A percentile compares a stretch with the other conserved stretches of the same genome.
phyloP scores from a whole-genome alignment of 345 rosid genomes.

The Laguncularia racemosa region DNA sequence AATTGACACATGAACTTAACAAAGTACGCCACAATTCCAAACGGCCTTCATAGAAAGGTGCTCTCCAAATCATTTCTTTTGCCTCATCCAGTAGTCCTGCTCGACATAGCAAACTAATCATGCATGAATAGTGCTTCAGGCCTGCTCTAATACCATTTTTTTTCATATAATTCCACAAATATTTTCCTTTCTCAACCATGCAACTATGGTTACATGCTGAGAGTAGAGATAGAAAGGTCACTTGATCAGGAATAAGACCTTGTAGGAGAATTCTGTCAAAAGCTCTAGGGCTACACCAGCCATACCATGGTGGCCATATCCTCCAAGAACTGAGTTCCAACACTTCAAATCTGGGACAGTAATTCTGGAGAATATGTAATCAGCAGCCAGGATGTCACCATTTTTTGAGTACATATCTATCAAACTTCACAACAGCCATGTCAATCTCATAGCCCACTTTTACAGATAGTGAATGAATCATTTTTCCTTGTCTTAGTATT shows the following conservation, averaged over 20 bases:
- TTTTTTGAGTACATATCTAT: constrained; percentile 83
- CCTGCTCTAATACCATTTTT: constrained; percentile 39
- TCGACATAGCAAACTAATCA: constrained; percentile 69
- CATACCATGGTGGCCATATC: constrained; percentile 71
- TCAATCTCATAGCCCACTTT: constrained; percentile 45
- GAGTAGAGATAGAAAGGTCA: constrained; percentile 63
- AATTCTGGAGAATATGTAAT: constrained; percentile 36
- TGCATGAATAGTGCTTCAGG: constrained; percentile 77
- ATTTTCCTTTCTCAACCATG: constrained; percentile 48
- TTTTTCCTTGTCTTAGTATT: constrained; percentile 61
- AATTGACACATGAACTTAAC: constrained; percentile 58
- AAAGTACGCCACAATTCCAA: constrained; percentile 76
- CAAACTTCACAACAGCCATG: constrained; percentile 56
- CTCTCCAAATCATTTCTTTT: constrained; percentile 33
- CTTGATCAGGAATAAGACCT: constrained; percentile 50
- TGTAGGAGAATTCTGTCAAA: constrained; percentile 28
- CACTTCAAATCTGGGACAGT: constrained; percentile 68
- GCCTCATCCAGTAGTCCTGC: constrained; percentile 69
- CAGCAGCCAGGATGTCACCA: constrained; percentile 47
- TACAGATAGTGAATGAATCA: constrained; percentile 50
- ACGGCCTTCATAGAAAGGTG: constrained; percentile 26
- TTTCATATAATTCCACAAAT: constrained; percentile 60
- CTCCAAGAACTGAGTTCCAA: constrained; percentile 82
- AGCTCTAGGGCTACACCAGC: constrained; percentile 46
- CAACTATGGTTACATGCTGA: constrained; percentile 79